Evolutionary conservation across 345 rosid species (phyloP).

Genomic region (Aquilaria malaccensis): DNA sequence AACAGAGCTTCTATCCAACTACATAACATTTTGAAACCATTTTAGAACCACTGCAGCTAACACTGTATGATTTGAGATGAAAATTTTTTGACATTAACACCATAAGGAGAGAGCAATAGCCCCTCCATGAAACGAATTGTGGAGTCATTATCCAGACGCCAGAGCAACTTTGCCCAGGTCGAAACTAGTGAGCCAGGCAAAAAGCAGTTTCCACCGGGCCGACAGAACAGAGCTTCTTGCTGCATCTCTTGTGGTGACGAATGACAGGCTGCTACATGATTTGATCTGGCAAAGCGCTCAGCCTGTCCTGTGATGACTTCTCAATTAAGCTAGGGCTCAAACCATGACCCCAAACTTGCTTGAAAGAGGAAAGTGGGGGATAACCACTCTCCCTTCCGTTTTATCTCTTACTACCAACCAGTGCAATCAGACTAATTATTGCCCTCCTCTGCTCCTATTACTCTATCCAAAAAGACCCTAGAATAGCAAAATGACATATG

Average conservation of each 20-base stretch:
- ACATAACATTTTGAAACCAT: not conserved
- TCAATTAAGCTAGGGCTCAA: too few species aligned
- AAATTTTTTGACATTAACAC: not conserved
- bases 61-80: not conserved
- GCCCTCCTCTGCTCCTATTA: too few species aligned
- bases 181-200: constrained; percentile 2
- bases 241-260: constrained; percentile 7
- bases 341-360: too few species aligned
- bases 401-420: too few species aligned
- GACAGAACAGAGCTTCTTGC: constrained; percentile 5
- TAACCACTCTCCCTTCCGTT: too few species aligned
- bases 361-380: too few species aligned
- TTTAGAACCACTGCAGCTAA: too few species aligned
- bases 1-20: not conserved
- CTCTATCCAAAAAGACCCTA: too few species aligned
- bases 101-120: not conserved
- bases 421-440: too few species aligned
- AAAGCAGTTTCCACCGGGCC: constrained; percentile 9
- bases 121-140: constrained; percentile 11
- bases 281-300: constrained; percentile 8
- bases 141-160: not conserved
- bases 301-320: not conserved
- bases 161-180: not conserved
- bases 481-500: too few species aligned
- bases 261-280: constrained; percentile 12